Percentiles rank a stretch among this genome's conserved stretches.
These are phyloP conservation scores for Plasmodium reichenowi DNA, from an alignment of 169 alveolate genomes.

Conservation along the genomic window DNA sequence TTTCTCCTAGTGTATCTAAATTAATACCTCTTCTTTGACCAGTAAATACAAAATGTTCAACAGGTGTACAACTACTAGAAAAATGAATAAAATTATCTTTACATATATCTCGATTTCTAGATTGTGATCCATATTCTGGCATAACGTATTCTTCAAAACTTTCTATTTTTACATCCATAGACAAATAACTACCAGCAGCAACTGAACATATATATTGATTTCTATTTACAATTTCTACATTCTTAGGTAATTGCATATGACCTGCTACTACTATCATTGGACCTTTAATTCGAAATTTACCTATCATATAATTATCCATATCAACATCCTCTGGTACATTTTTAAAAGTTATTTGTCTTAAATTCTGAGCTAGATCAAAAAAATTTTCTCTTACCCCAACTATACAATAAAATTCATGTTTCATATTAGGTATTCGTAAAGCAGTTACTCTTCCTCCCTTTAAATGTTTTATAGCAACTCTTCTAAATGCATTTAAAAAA, in stretches of 20 bases:
- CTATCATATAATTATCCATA: slow-evolving; percentile 82
- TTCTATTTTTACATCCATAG: slow-evolving; percentile 90
- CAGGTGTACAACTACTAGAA: slow-evolving; percentile 86
- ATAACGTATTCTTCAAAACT: slow-evolving; percentile 86
- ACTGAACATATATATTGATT: slow-evolving; percentile 88
- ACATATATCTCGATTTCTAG: slow-evolving; percentile 88
- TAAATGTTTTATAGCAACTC: slow-evolving; percentile 86
- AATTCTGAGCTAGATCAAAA: slow-evolving; percentile 84
- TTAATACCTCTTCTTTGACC: slow-evolving; percentile 90
- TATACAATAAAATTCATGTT: slow-evolving; percentile 84
- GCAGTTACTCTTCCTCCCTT: slow-evolving; percentile 90
- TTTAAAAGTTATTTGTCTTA: slow-evolving; percentile 84
- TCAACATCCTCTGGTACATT: slow-evolving; percentile 87
- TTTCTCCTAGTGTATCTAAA: slow-evolving; percentile 87
- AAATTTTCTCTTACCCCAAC: slow-evolving; percentile 87
- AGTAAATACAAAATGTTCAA: slow-evolving; percentile 85
- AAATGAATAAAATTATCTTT: slow-evolving; percentile 89
- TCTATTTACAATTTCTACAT: slow-evolving; percentile 87
- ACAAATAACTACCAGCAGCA: slow-evolving; percentile 84
- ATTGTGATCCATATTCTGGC: slow-evolving; percentile 89
- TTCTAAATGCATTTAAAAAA: slow-evolving; percentile 86
- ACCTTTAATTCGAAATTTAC: slow-evolving; percentile 85
- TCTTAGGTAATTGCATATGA: slow-evolving; percentile 83
- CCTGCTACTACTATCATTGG: slow-evolving; percentile 93
- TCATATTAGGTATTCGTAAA: slow-evolving; percentile 86